Conservation (phyloP, 768 basidiomycete genomes). For the Boletus tylopilopsis region DNA sequence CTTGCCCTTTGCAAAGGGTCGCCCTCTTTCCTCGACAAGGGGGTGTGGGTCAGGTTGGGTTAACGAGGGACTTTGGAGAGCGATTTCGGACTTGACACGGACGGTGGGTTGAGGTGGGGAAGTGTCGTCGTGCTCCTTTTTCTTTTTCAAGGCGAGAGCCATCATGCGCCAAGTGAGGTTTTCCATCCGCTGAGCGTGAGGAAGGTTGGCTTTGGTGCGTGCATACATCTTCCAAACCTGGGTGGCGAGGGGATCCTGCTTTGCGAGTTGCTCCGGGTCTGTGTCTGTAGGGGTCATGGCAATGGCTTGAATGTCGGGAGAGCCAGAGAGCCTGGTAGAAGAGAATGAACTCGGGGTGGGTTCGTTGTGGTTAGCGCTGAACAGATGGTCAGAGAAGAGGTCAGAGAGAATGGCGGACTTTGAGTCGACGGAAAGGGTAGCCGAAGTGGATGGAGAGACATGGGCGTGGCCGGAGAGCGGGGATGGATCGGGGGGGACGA, state of each 20-base stretch:
- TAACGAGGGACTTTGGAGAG: conserved; percentile 3
- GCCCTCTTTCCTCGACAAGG: conserved; percentile 55
- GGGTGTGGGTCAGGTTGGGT: not conserved
- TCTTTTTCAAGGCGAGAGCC: conserved; percentile 90
- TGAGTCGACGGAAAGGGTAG: conserved; percentile 45
- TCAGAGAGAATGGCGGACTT: conserved; percentile 66
- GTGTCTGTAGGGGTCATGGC: conserved; percentile 39
- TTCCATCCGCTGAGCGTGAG: conserved; percentile 95
- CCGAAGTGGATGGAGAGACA: conserved; percentile 40
- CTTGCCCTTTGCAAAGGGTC: conserved; percentile 79
- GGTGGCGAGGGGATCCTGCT: conserved; percentile 87
- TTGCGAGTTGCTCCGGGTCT: conserved; percentile 65
- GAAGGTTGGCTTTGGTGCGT: conserved; percentile 81
- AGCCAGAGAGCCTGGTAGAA: conserved; percentile 64
- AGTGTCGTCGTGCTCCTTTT: conserved; percentile 64
- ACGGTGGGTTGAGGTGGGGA: not conserved
- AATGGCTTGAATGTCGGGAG: conserved; percentile 57
- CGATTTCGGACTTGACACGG: conserved; percentile 22
- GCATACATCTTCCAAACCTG: conserved; percentile 98
- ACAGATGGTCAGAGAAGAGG: conserved; percentile 69
- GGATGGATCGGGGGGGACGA: conserved; percentile 29
- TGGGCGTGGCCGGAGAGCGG: conserved; percentile 34
- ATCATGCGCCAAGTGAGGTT: conserved; percentile 99
- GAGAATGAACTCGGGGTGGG: conserved; percentile 51
- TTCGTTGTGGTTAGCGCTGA: conserved; percentile 31